These are phyloP conservation scores for Capsicum baccatum DNA, from an alignment of 257 asterid species.

Conservation along the genomic window DNA sequence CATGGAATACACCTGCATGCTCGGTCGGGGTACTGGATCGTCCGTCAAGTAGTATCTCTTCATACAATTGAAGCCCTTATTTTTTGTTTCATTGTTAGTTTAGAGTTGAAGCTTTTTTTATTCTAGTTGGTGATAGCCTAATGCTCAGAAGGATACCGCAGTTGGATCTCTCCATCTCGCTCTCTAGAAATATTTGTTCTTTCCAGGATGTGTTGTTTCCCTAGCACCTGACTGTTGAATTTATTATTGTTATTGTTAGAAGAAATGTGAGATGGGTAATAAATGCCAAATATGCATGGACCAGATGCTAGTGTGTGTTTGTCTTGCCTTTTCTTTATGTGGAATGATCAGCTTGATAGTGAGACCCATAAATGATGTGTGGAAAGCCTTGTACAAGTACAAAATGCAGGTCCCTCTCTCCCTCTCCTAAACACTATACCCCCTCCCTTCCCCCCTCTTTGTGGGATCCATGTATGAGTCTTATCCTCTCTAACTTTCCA, in stretches of 20 bases:
- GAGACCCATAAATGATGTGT: slow-evolving; percentile 46
- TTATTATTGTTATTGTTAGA: slow-evolving; percentile 44
- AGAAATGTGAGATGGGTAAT: slow-evolving; percentile 43
- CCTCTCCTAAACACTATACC: background rate
- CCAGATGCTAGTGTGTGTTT: slow-evolving; percentile 40
- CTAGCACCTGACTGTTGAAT: slow-evolving; percentile 48
- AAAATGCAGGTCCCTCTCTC: slow-evolving; percentile 35
- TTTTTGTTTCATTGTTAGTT: slow-evolving; percentile 37
- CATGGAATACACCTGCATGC: slow-evolving; percentile 15
- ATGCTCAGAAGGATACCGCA: slow-evolving; percentile 35
- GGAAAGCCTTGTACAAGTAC: slow-evolving; percentile 46
- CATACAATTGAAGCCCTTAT: slow-evolving; percentile 38
- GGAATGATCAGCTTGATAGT: slow-evolving; percentile 43
- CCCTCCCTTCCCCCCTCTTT: background rate
- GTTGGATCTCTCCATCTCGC: slow-evolving; percentile 39
- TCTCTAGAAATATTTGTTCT: slow-evolving; percentile 41
- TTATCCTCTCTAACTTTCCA: slow-evolving; percentile 15
- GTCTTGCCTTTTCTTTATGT: slow-evolving; percentile 32
- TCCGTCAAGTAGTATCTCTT: slow-evolving; percentile 25
- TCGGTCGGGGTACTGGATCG: slow-evolving; percentile 21
- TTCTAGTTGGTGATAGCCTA: slow-evolving; percentile 45
- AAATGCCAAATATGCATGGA: slow-evolving; percentile 51
- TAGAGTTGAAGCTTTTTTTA: slow-evolving; percentile 34
- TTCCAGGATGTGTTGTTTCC: slow-evolving; percentile 41
- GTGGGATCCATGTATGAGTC: slow-evolving; percentile 39